phyloP scores from a whole-genome alignment of 169 alveolate species.

The Eimeria maxima region DNA sequence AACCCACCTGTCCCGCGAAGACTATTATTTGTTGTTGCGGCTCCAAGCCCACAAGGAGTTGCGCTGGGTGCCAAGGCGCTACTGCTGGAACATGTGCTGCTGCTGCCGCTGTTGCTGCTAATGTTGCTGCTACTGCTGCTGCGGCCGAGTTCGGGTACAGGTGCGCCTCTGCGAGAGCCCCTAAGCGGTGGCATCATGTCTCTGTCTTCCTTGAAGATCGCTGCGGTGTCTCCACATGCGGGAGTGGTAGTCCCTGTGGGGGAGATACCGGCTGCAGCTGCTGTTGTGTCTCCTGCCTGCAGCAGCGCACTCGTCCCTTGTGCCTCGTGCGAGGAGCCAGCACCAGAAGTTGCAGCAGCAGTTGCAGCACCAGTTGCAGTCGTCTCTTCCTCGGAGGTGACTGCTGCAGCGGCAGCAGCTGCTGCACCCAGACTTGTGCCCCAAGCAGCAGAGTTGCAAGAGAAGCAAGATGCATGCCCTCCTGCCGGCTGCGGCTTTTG shows the following conservation, averaged over 20 bases:
- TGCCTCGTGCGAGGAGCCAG: background rate
- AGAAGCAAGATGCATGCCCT: slow-evolving; percentile 1
- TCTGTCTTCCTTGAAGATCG: background rate
- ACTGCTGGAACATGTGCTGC: background rate
- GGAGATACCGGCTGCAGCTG: background rate
- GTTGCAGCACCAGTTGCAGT: background rate
- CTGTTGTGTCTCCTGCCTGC: background rate
- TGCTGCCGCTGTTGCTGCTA: slow-evolving; percentile 31
- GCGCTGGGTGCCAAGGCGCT: background rate
- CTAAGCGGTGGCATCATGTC: background rate
- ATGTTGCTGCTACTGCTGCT: slow-evolving; percentile 17
- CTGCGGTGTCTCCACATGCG: background rate
- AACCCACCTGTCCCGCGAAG: slow-evolving; percentile 15
- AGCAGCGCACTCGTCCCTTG: background rate
- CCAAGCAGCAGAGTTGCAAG: slow-evolving; percentile 27
- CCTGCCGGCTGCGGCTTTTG: slow-evolving; percentile 19
- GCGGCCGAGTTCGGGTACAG: background rate
- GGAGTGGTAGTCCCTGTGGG: background rate
- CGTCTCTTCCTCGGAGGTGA: slow-evolving; percentile 2
- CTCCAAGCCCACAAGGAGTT: background rate
- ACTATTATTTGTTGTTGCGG: background rate
- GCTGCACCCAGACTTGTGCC: slow-evolving; percentile 47
- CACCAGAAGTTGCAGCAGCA: slow-evolving; percentile 17
- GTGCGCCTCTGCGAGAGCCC: slow-evolving; percentile 8
- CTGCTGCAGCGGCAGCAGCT: slow-evolving; percentile 71